Evolutionary conservation across 78 protist species (phyloP).

Genomic region (Chrysochromulina tobinii): DNA sequence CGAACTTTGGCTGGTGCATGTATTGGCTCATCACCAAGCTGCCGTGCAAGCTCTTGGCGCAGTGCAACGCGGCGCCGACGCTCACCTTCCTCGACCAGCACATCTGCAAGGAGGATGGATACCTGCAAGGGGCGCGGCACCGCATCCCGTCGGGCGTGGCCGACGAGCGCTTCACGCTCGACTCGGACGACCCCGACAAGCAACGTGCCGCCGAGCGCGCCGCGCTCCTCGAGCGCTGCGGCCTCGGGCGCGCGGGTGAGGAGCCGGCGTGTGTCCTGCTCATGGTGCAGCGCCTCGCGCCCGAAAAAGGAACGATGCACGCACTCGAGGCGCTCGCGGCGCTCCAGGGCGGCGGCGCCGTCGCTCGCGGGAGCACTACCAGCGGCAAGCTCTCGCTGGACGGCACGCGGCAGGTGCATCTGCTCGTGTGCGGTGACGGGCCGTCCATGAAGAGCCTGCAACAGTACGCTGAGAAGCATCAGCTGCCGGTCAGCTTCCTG

Average conservation of each 20-base stretch:
- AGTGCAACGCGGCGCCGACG: neutral
- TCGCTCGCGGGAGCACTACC: neutral
- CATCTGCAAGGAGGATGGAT: neutral
- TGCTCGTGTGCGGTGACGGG: conserved; percentile 18
- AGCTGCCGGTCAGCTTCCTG: conserved; percentile 14
- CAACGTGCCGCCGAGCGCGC: neutral
- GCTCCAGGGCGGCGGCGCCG: neutral
- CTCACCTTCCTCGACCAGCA: neutral
- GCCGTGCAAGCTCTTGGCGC: neutral
- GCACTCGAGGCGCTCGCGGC: neutral
- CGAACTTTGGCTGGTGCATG: neutral
- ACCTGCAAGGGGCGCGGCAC: neutral
- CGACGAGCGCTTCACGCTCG: neutral
- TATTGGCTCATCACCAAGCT: neutral
- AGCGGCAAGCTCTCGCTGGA: no score
- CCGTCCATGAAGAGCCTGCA: neutral
- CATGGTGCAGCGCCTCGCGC: conserved; percentile 28
- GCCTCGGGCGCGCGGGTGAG: neutral
- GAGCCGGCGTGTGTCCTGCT: neutral
- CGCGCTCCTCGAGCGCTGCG: neutral
- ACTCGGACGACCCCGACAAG: neutral
- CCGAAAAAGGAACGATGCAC: neutral
- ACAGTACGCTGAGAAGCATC: neutral
- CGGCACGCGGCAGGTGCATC: neutral
- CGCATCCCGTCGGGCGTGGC: conserved; percentile 24